phyloP scores from a whole-genome alignment of 345 rosid genomes.

The Aquilaria sinensis region DNA sequence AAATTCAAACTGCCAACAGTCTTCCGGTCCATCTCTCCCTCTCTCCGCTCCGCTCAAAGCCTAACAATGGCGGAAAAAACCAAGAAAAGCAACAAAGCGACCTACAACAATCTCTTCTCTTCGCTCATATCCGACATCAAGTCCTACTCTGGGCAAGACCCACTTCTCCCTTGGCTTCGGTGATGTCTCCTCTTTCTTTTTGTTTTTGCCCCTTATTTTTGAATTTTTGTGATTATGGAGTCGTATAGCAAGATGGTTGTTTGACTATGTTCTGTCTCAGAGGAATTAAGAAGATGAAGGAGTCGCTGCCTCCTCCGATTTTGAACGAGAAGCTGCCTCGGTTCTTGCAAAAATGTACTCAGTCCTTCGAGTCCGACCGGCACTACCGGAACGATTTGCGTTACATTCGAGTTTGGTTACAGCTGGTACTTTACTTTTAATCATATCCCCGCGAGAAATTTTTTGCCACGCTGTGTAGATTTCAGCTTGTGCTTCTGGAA shows the following conservation, averaged over 20 bases:
- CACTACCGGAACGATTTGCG: constrained; percentile 76
- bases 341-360: constrained; percentile 76
- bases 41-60: not conserved
- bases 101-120: constrained; percentile 44
- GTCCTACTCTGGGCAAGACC: constrained; percentile 75
- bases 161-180: constrained; percentile 94
- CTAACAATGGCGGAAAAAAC: constrained; percentile 1
- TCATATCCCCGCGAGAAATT: not conserved
- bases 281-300: constrained; percentile 75
- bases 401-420: constrained; percentile 86
- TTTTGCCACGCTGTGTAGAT: too few relatives aligned
- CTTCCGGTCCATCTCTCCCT: not conserved
- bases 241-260: too few relatives aligned
- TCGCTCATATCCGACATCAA: constrained; percentile 73
- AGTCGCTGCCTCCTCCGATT: constrained; percentile 38
- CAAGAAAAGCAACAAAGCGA: constrained; percentile 19
- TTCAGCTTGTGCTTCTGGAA: too few relatives aligned
- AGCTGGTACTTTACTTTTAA: constrained; percentile 49
- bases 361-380: constrained; percentile 64
- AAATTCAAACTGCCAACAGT: constrained; percentile 8
- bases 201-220: not conserved
- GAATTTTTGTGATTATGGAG: not conserved
- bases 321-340: constrained; percentile 81
- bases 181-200: constrained; percentile 18
- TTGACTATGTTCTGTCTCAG: constrained; percentile 21